phyloP scores from a whole-genome alignment of 2,329 filamentous ascomycete genomes.

The Aspergillus luchuensis region DNA sequence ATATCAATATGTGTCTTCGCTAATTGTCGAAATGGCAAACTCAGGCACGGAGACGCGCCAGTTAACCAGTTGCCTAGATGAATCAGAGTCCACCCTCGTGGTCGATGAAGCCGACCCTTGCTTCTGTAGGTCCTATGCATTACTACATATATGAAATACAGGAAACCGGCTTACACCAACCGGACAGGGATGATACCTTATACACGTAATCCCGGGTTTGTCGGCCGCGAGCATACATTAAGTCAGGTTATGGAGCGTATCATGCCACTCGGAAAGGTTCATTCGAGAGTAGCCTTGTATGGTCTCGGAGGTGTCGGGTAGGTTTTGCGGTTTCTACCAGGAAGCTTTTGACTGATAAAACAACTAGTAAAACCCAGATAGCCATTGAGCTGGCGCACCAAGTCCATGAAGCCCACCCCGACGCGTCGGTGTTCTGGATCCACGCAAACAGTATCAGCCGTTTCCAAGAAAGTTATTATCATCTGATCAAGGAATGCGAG shows the following conservation, averaged over 20 bases:
- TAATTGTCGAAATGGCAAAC: slow-evolving; percentile 11
- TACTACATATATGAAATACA: not conserved
- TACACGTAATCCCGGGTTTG: slow-evolving; percentile 13
- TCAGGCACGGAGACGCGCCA: slow-evolving; percentile 4
- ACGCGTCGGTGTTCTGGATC: slow-evolving; percentile 16
- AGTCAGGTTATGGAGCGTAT: slow-evolving; percentile 5
- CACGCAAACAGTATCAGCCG: slow-evolving; percentile 16
- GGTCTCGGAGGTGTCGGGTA: slow-evolving; percentile 20
- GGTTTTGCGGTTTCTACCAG: not conserved
- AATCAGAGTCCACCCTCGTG: not conserved
- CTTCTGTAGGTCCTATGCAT: not conserved
- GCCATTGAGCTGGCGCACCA: slow-evolving; percentile 17
- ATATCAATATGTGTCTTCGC: slow-evolving; percentile 16
- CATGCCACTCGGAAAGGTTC: slow-evolving; percentile 5
- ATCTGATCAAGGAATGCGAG: slow-evolving; percentile 8
- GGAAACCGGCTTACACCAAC: not conserved
- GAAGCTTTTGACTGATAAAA: not conserved
- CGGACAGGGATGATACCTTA: slow-evolving; percentile 17
- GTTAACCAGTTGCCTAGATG: not conserved
- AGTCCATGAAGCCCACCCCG: not conserved
- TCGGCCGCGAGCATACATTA: slow-evolving; percentile 9
- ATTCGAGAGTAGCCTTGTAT: slow-evolving; percentile 13
- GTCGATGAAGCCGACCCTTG: not conserved
- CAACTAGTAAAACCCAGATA: slow-evolving; percentile 18
- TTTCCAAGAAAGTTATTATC: slow-evolving; percentile 14